Evolutionary conservation across 768 basidiomycete species (phyloP).

Genomic region (Ramaria sp.): DNA sequence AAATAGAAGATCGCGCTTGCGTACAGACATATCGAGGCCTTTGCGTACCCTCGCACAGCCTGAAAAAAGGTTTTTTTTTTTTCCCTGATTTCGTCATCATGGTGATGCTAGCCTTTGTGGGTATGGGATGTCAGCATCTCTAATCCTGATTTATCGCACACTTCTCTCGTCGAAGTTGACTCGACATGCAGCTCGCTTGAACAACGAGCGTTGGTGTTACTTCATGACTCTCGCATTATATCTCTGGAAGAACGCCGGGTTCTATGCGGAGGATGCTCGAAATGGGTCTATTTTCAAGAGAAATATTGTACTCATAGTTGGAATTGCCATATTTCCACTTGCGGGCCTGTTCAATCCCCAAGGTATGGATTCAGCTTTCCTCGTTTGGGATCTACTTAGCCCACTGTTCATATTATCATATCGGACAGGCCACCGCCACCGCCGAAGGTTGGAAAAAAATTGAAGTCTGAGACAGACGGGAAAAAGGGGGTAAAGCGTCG

Average conservation of each 20-base stretch:
- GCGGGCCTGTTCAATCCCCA: background rate
- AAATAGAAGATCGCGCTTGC: background rate
- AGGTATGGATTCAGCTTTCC: background rate
- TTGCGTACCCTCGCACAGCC: background rate
- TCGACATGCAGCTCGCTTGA: background rate
- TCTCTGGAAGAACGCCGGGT: conserved; percentile 3
- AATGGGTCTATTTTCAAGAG: background rate
- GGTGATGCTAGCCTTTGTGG: background rate
- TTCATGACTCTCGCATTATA: background rate
- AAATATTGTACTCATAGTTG: background rate
- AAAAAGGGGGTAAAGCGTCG: background rate
- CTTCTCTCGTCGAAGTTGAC: background rate
- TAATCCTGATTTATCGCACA: background rate
- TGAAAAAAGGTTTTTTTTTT: background rate
- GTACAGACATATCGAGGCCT: background rate
- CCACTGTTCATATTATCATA: background rate
- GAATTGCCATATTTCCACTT: background rate
- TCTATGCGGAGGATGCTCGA: background rate
- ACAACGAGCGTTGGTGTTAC: background rate
- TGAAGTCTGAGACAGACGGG: background rate
- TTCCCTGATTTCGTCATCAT: background rate
- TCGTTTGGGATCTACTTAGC: background rate
- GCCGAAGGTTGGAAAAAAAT: background rate
- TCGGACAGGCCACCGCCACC: background rate
- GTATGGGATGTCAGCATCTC: background rate